A percentile compares a stretch with the other conserved stretches of the same genome.
These are phyloP conservation scores for Hanseniaspora thailandica DNA, from an alignment of 805 yeast genomes.

Conservation along the genomic window DNA sequence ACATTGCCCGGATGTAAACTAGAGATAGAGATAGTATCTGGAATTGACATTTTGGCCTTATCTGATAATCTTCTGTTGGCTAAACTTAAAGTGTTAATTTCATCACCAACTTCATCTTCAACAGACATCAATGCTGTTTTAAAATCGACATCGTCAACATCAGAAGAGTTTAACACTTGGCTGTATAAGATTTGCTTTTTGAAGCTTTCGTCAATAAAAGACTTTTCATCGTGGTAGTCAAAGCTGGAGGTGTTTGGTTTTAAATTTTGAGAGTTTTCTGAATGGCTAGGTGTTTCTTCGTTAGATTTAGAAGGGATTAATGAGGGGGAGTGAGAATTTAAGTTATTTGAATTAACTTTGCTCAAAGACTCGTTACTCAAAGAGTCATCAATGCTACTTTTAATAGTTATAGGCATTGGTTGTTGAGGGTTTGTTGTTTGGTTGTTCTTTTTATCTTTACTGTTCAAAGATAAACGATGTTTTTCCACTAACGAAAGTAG, in stretches of 20 bases:
- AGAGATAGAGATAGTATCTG: constrained; percentile 1
- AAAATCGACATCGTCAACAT: background rate
- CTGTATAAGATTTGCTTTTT: constrained; percentile 26
- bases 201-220: constrained; percentile 25
- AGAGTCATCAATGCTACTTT: background rate
- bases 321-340: background rate
- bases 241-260: constrained; percentile 21
- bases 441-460: background rate
- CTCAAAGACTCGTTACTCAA: constrained; percentile 12
- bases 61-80: constrained; percentile 11
- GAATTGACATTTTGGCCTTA: constrained; percentile 14
- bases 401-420: constrained; percentile 13
- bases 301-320: background rate
- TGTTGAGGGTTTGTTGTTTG: no score
- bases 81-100: background rate
- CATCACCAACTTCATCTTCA: constrained; percentile 10
- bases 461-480: no score
- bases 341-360: background rate
- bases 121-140: constrained; percentile 13
- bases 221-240: constrained; percentile 27
- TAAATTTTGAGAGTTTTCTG: constrained; percentile 3
- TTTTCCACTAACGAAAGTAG: no score
- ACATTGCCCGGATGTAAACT: constrained; percentile 10
- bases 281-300: constrained; percentile 4
- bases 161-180: background rate